Percentiles rank a stretch among this genome's conserved stretches.
Conservation (phyloP, 202 grass and related monocot species). For the Setaria viridis region DNA sequence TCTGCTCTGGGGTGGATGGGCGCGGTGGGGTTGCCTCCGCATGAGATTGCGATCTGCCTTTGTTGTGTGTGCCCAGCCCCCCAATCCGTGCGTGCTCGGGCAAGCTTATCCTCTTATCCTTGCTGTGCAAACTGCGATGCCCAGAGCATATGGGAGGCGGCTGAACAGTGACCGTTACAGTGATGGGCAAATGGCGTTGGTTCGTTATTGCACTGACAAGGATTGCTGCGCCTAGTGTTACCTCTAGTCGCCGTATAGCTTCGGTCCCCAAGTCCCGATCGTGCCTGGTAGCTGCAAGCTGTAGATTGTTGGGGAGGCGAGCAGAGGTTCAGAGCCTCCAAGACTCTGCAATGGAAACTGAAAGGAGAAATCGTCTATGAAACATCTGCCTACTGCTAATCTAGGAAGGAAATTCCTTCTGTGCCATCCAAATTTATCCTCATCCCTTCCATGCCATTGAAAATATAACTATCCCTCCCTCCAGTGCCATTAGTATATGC, state of each 20-base stretch:
- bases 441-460: no score
- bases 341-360: background rate
- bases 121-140: background rate
- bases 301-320: background rate
- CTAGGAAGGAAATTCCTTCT: no score
- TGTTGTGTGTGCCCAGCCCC: constrained; percentile 17
- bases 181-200: background rate
- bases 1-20: background rate
- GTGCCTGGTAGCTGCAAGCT: background rate
- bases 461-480: no score
- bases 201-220: background rate
- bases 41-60: constrained; percentile 18
- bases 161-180: background rate
- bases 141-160: background rate
- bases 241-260: background rate
- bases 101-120: constrained; percentile 32
- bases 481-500: no score
- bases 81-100: background rate
- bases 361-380: background rate
- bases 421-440: no score
- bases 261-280: background rate
- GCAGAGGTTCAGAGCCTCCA: background rate
- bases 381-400: no score
- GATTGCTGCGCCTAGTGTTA: background rate
- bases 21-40: background rate